Conservation (phyloP, 2,329 filamentous ascomycete species). For the Curvularia sp. region DNA sequence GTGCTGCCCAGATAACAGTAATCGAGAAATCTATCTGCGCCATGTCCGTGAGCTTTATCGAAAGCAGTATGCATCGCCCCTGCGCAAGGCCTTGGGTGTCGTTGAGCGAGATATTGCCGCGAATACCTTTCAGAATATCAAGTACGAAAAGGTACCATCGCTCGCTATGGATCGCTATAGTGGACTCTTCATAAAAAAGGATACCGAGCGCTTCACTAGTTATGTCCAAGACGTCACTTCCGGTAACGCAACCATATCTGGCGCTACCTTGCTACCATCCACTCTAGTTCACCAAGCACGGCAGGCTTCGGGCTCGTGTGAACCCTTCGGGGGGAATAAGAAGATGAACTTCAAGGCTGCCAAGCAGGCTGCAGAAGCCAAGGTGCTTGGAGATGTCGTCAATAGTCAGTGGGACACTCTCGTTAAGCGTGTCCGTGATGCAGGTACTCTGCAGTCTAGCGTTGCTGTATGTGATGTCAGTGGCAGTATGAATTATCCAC, state of each 20-base stretch:
- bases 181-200: conserved; percentile 59
- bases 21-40: conserved; percentile 62
- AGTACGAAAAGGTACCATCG: conserved; percentile 65
- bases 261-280: conserved; percentile 63
- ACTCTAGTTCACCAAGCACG: conserved; percentile 53
- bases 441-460: conserved; percentile 60
- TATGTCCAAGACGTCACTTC: conserved; percentile 60
- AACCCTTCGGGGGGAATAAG: neutral
- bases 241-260: conserved; percentile 62
- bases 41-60: conserved; percentile 63
- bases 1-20: conserved; percentile 42
- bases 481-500: conserved; percentile 58
- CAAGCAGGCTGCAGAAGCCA: conserved; percentile 19
- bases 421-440: conserved; percentile 65
- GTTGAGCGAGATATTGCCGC: conserved; percentile 62
- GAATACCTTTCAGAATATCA: conserved; percentile 59
- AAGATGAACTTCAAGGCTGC: conserved; percentile 2
- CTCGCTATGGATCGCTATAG: conserved; percentile 65
- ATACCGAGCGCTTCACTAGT: conserved; percentile 57
- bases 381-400: conserved; percentile 50
- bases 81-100: conserved; percentile 62
- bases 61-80: conserved; percentile 56
- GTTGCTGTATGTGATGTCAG: conserved; percentile 67
- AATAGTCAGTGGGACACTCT: conserved; percentile 65
- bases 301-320: neutral